phyloP scores from a whole-genome alignment of 495 filamentous ascomycete genomes.

The Massariosphaeria phaeospora region DNA sequence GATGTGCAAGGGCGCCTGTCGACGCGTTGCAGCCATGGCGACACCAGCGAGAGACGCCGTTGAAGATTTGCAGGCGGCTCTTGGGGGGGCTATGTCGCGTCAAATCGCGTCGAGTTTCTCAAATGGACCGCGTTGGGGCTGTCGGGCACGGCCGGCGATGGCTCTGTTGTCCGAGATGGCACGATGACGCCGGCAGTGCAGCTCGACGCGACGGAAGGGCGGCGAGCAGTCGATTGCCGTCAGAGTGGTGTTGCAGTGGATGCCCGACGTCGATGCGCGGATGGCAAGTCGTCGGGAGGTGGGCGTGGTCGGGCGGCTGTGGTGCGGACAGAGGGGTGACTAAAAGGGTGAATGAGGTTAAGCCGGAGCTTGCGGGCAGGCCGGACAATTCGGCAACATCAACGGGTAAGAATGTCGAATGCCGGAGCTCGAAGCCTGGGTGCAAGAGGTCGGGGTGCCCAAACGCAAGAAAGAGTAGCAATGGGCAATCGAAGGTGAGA shows the following conservation, averaged over 20 bases:
- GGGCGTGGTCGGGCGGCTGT: slow-evolving; percentile 9
- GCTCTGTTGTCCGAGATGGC: slow-evolving; percentile 20
- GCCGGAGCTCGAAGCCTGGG: too few species aligned
- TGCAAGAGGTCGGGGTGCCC: too few species aligned
- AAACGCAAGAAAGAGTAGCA: too few species aligned
- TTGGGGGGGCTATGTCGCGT: slow-evolving; percentile 33
- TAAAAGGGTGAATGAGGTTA: too few species aligned
- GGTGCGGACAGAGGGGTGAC: slow-evolving; percentile 11
- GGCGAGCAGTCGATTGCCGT: neutral
- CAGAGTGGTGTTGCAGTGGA: neutral
- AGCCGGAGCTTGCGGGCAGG: too few species aligned
- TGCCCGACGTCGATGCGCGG: too few species aligned
- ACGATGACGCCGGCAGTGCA: slow-evolving; percentile 11
- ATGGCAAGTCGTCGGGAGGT: slow-evolving; percentile 19
- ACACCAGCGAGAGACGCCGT: too few species aligned
- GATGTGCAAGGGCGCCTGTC: slow-evolving; percentile 55
- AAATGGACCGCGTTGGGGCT: slow-evolving; percentile 1
- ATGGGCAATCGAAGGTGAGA: too few species aligned
- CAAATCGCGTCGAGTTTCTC: slow-evolving; percentile 31
- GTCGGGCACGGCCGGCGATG: slow-evolving; percentile 9
- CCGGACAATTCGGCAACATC: too few species aligned
- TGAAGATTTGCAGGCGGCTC: too few species aligned
- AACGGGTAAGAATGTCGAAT: too few species aligned
- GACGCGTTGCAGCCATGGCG: slow-evolving; percentile 63
- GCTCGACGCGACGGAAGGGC: neutral